Conservation (phyloP, 2,329 filamentous ascomycete genomes). For the Apiospora koreana region DNA sequence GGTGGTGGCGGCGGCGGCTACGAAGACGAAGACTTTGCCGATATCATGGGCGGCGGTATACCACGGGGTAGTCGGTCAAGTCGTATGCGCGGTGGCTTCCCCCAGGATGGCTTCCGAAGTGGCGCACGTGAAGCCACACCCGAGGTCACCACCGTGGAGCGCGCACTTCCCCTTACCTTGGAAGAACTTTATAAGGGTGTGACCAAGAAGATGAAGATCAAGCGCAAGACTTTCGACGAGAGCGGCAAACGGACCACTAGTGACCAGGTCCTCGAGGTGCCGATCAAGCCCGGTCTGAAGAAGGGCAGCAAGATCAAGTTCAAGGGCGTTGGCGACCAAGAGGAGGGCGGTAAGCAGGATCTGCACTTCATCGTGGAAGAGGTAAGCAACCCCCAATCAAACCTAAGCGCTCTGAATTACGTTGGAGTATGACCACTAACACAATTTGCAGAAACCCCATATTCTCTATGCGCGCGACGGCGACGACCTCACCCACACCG, state of each 20-base stretch:
- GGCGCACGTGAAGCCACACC: constrained; percentile 61
- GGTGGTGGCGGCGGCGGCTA: constrained; percentile 33
- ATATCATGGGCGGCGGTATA: constrained; percentile 47
- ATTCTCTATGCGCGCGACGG: constrained; percentile 82
- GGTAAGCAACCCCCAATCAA: constrained; percentile 55
- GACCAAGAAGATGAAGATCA: constrained; percentile 98
- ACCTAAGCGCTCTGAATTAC: background rate
- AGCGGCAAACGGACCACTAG: constrained; percentile 82
- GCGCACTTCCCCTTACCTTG: constrained; percentile 75
- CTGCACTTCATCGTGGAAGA: constrained; percentile 93
- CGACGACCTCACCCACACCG: constrained; percentile 77
- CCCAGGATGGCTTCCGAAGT: constrained; percentile 23
- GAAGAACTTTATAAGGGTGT: constrained; percentile 87
- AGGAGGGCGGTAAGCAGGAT: constrained; percentile 94
- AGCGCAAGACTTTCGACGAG: constrained; percentile 90
- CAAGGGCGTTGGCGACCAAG: constrained; percentile 94
- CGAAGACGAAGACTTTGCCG: constrained; percentile 17
- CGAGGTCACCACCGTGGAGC: constrained; percentile 89
- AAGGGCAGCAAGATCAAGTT: constrained; percentile 99
- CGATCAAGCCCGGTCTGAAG: constrained; percentile 94
- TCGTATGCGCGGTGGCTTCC: constrained; percentile 41
- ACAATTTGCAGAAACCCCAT: constrained; percentile 72
- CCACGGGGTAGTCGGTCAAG: constrained; percentile 26
- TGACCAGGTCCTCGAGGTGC: constrained; percentile 89
- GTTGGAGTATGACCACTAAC: background rate